Conservation (phyloP, 495 filamentous ascomycete species). For the Neurospora sublineolata region DNA sequence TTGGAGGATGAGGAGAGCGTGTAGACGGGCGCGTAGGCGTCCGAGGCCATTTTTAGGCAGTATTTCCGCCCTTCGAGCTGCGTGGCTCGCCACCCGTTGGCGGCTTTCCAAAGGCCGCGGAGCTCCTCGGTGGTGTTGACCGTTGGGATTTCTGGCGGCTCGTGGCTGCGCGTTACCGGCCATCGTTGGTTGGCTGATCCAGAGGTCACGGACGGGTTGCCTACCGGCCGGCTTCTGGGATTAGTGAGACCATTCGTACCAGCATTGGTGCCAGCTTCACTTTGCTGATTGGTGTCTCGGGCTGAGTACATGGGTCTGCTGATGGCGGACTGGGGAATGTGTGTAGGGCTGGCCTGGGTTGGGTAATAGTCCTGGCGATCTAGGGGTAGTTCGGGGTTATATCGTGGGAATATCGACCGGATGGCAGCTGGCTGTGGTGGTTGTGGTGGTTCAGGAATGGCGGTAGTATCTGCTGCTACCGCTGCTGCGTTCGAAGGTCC, state of each 20-base stretch:
- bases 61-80: constrained; percentile 37
- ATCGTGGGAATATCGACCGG: constrained; percentile 66
- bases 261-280: constrained; percentile 12
- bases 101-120: constrained; percentile 42
- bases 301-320: constrained; percentile 46
- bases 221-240: not conserved
- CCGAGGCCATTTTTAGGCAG: constrained; percentile 36
- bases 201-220: constrained; percentile 16
- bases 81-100: constrained; percentile 44
- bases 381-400: constrained; percentile 58
- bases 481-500: constrained; percentile 6
- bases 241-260: not conserved
- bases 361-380: constrained; percentile 60
- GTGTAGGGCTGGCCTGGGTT: constrained; percentile 39
- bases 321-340: constrained; percentile 45
- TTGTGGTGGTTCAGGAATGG: constrained; percentile 2
- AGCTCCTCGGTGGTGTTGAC: constrained; percentile 41
- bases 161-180: constrained; percentile 15
- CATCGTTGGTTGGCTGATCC: not conserved
- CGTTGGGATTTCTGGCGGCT: constrained; percentile 33
- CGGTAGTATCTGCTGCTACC: constrained; percentile 13
- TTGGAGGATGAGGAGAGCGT: constrained; percentile 35
- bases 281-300: constrained; percentile 12
- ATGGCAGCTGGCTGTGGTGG: constrained; percentile 23
- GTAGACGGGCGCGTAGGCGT: constrained; percentile 40